phyloP scores from a whole-genome alignment of 257 asterid species.

The Penstemon davidsonii region DNA sequence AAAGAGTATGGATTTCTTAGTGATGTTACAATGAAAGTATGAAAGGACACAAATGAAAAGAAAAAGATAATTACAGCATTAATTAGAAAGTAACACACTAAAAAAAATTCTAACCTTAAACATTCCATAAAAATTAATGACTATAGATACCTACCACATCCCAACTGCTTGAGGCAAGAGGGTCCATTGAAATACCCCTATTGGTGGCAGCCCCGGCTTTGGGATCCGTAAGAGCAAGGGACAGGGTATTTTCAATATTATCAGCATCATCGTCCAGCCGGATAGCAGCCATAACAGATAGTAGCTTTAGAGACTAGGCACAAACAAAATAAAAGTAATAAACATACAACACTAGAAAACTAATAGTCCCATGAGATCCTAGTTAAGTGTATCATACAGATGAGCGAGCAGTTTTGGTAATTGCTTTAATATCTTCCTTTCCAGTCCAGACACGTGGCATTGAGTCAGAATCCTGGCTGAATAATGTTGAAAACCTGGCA shows the following conservation, averaged over 20 bases:
- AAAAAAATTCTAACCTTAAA: not conserved
- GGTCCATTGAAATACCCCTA: conserved; percentile 57
- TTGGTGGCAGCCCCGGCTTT: conserved; percentile 53
- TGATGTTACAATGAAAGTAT: not conserved
- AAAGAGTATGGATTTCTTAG: not conserved
- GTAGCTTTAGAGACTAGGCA: conserved; percentile 72
- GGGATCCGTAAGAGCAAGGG: conserved; percentile 73
- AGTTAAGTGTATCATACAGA: conserved; percentile 54
- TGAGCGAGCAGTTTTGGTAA: conserved; percentile 73
- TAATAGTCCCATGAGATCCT: conserved; percentile 19
- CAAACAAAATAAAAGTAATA: conserved; percentile 15
- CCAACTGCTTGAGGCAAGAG: conserved; percentile 94
- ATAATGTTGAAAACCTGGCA: conserved; percentile 62
- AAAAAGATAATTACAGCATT: not conserved
- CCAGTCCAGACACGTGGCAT: conserved; percentile 95
- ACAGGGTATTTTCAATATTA: conserved; percentile 61
- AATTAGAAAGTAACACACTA: conserved; percentile 9
- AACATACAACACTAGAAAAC: conserved; percentile 3
- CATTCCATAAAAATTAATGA: conserved; percentile 6
- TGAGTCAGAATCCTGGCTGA: conserved; percentile 72
- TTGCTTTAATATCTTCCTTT: conserved; percentile 75
- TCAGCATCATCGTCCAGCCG: conserved; percentile 76
- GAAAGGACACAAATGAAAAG: conserved; percentile 1
- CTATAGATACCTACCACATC: conserved; percentile 55
- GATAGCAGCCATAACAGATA: conserved; percentile 80